These are phyloP conservation scores for Rhodotorula paludigena DNA, from an alignment of 768 basidiomycete genomes.

Conservation along the genomic window DNA sequence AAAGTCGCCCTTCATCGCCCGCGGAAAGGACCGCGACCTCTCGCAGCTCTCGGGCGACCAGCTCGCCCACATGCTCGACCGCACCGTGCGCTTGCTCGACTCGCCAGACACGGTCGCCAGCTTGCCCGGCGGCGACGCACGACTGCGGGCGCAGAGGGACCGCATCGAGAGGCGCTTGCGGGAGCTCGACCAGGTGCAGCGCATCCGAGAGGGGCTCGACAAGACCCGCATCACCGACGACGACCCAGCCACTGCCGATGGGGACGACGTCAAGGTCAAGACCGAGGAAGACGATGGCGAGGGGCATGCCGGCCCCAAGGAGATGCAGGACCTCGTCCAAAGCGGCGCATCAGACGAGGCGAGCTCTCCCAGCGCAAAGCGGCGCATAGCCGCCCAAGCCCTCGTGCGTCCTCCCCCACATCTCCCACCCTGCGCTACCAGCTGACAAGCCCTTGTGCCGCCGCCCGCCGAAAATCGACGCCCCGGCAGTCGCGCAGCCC, in stretches of 20 bases:
- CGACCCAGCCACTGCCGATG: background rate
- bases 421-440: too few species aligned
- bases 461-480: background rate
- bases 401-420: slow-evolving; percentile 7
- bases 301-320: background rate
- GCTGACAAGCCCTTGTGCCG: background rate
- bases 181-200: slow-evolving; percentile 9
- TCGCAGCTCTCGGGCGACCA: slow-evolving; percentile 4
- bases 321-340: background rate
- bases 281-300: slow-evolving; percentile 1
- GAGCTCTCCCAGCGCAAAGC: slow-evolving; percentile 20
- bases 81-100: slow-evolving; percentile 20
- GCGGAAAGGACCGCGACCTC: slow-evolving; percentile 30
- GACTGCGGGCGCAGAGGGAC: slow-evolving; percentile 3
- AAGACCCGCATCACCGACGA: slow-evolving; percentile 5
- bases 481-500: background rate
- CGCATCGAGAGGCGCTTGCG: slow-evolving; percentile 17
- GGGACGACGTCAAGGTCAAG: background rate
- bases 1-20: slow-evolving; percentile 29
- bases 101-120: slow-evolving; percentile 12
- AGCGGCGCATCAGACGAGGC: slow-evolving; percentile 5
- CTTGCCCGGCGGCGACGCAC: slow-evolving; percentile 29
- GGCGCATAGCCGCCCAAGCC: slow-evolving; percentile 15
- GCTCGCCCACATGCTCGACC: slow-evolving; percentile 11
- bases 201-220: slow-evolving; percentile 17